Conservation (phyloP, 768 basidiomycete species). For the Auricularia sp. region DNA sequence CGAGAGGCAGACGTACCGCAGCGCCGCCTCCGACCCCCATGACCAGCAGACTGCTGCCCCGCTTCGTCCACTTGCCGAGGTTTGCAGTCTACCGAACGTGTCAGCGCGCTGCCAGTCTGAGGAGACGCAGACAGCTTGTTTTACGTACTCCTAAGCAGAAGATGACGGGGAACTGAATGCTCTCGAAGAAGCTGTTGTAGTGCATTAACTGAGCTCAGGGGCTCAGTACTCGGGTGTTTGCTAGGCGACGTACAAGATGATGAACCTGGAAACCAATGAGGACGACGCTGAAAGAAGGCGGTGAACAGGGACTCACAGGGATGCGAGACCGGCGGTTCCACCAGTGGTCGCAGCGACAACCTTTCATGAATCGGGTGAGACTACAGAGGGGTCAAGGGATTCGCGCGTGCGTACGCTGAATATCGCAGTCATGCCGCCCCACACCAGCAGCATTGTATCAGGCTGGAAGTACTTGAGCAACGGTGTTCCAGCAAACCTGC, state of each 20-base stretch:
- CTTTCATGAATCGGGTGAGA: neutral
- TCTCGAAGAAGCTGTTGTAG: slow-evolving; percentile 23
- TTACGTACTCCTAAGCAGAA: neutral
- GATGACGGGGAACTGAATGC: slow-evolving; percentile 13
- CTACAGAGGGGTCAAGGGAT: neutral
- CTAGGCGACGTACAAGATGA: neutral
- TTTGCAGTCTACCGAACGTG: neutral
- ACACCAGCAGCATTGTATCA: neutral
- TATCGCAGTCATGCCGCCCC: neutral
- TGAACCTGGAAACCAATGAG: neutral
- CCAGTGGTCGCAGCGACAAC: neutral
- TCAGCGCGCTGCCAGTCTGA: neutral
- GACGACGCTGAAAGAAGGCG: neutral
- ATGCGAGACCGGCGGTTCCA: neutral
- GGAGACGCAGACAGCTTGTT: neutral
- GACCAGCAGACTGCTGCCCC: slow-evolving; percentile 3
- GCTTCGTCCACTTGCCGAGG: slow-evolving; percentile 4
- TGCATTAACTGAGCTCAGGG: neutral
- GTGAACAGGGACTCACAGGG: neutral
- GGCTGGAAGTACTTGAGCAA: neutral
- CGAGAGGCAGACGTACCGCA: neutral
- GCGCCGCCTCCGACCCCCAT: slow-evolving; percentile 5
- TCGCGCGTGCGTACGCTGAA: neutral
- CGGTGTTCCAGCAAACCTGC: neutral
- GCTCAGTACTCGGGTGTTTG: too few species aligned